phyloP scores from a whole-genome alignment of 2,329 filamentous ascomycete species.

The Aspergillus spinulosporus region DNA sequence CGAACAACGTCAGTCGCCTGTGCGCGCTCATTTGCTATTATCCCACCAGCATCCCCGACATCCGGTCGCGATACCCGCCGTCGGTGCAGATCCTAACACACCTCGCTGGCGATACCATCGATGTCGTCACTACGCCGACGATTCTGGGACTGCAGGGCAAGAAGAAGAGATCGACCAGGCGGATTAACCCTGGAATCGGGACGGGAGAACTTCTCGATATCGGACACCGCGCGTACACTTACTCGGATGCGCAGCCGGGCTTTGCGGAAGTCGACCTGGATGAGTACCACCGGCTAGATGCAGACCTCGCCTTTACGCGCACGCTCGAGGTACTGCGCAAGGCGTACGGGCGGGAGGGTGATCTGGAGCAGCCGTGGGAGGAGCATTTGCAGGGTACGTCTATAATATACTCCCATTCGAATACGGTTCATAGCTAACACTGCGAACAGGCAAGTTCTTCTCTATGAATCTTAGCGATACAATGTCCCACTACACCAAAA shows the following conservation, averaged over 20 bases:
- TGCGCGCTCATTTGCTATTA: conserved; percentile 65
- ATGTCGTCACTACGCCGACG: conserved; percentile 51
- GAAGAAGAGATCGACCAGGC: conserved; percentile 49
- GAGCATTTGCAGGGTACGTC: conserved; percentile 37
- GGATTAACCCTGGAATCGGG: conserved; percentile 53
- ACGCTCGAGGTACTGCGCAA: conserved; percentile 60
- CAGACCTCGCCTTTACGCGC: conserved; percentile 69
- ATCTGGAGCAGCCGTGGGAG: conserved; percentile 39
- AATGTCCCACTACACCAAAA: conserved; percentile 33
- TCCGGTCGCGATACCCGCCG: conserved; percentile 38
- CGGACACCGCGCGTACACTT: conserved; percentile 50
- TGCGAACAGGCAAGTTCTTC: conserved; percentile 34
- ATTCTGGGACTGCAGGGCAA: conserved; percentile 57
- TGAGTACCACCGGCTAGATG: conserved; percentile 64
- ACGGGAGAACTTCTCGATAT: conserved; percentile 46
- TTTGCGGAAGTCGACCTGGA: conserved; percentile 72
- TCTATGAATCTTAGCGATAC: conserved; percentile 30
- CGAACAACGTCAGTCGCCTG: conserved; percentile 54
- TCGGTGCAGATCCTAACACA: conserved; percentile 56
- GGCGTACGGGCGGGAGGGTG: conserved; percentile 54
- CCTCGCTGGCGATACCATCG: conserved; percentile 54
- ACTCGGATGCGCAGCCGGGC: conserved; percentile 58
- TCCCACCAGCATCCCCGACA: conserved; percentile 58
- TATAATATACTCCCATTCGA: not conserved
- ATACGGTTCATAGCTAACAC: not conserved